Conservation (phyloP, 2,329 filamentous ascomycete genomes). For the Rutstroemia sp. region DNA sequence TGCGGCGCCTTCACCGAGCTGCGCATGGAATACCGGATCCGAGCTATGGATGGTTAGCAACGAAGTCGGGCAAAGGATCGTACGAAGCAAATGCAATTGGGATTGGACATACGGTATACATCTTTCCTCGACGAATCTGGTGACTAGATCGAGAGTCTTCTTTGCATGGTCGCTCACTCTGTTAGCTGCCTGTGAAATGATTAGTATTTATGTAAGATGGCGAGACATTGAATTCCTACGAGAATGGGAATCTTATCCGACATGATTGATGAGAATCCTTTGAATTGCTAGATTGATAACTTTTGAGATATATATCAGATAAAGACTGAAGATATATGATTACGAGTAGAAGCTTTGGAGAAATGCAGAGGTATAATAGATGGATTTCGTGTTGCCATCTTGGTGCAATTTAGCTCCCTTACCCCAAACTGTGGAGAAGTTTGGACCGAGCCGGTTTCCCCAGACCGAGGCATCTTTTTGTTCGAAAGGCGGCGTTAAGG, state of each 20-base stretch:
- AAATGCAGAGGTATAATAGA: neutral
- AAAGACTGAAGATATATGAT: no score
- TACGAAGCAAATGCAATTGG: neutral
- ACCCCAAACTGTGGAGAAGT: slow-evolving; percentile 12
- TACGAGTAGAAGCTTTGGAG: no score
- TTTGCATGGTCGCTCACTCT: slow-evolving; percentile 77
- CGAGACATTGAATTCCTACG: slow-evolving; percentile 28
- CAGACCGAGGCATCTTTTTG: slow-evolving; percentile 18
- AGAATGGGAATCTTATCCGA: slow-evolving; percentile 40
- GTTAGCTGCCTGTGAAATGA: slow-evolving; percentile 21
- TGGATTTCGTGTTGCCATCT: neutral
- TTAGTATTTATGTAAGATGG: slow-evolving; percentile 14
- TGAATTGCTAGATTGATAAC: neutral
- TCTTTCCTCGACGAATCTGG: slow-evolving; percentile 95
- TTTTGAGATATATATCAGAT: no score
- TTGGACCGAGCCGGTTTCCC: slow-evolving; percentile 9
- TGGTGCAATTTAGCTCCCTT: neutral
- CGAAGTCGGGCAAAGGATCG: slow-evolving; percentile 4
- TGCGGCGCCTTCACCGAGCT: slow-evolving; percentile 64
- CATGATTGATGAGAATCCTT: slow-evolving; percentile 29
- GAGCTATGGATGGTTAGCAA: slow-evolving; percentile 40
- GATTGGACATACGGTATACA: slow-evolving; percentile 62
- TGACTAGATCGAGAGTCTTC: slow-evolving; percentile 78
- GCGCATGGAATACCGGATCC: slow-evolving; percentile 72
- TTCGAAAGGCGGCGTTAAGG: neutral